These are phyloP conservation scores for Purshia tridentata DNA, from an alignment of 306 rosid species.

Conservation along the genomic window DNA sequence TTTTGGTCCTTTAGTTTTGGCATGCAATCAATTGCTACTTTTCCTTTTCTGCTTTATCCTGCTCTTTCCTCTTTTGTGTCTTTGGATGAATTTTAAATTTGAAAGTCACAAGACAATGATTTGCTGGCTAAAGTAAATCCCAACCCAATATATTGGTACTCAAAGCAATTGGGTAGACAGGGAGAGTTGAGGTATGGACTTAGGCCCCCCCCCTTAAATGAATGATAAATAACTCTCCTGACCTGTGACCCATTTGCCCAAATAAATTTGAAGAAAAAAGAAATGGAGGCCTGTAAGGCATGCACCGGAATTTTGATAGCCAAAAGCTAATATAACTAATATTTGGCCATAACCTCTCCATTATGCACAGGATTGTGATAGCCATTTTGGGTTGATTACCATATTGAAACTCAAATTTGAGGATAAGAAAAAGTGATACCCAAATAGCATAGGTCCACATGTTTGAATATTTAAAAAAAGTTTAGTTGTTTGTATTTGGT, in stretches of 20 bases:
- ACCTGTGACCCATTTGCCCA: not conserved
- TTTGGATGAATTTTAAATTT: slow-evolving; percentile 7
- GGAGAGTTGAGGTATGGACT: not conserved
- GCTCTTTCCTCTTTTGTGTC: not conserved
- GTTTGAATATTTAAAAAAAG: no score
- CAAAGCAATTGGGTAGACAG: not conserved
- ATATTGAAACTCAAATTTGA: no score
- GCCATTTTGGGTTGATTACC: no score
- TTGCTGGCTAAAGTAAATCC: not conserved
- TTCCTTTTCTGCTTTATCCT: slow-evolving; percentile 23
- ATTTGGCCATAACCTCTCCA: no score
- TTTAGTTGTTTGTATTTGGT: no score
- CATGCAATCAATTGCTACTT: slow-evolving; percentile 38
- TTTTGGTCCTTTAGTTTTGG: slow-evolving; percentile 49
- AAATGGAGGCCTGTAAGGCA: not conserved
- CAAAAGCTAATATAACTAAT: no score
- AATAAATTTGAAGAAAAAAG: not conserved
- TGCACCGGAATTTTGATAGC: no score
- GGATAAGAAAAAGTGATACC: no score
- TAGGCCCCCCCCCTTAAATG: not conserved
- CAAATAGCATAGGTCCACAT: no score
- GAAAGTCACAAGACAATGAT: not conserved
- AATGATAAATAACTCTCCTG: not conserved
- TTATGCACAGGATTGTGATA: no score
- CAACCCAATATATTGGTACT: not conserved